These are phyloP conservation scores for Skeletonema grethae DNA, from an alignment of 108 stramenopile species.

Conservation along the genomic window DNA sequence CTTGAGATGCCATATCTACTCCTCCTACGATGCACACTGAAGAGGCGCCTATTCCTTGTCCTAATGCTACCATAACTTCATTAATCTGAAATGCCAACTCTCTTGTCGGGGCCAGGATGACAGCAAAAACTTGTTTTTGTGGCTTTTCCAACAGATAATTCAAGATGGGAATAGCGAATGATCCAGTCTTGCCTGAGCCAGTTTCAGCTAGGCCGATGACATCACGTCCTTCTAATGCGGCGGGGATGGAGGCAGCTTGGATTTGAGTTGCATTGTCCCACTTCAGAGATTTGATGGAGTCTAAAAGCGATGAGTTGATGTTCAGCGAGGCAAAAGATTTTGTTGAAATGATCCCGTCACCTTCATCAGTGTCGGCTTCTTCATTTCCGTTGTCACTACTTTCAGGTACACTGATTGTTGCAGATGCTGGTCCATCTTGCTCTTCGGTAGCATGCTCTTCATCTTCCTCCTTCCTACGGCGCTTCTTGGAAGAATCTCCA, in stretches of 20 bases:
- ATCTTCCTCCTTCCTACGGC: neutral
- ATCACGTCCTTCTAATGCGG: slow-evolving; percentile 84
- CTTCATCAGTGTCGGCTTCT: slow-evolving; percentile 34
- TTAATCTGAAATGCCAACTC: slow-evolving; percentile 99
- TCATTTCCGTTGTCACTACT: slow-evolving; percentile 17
- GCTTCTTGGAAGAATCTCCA: neutral
- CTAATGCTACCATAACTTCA: slow-evolving; percentile 94
- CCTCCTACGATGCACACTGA: slow-evolving; percentile 97
- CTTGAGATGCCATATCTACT: slow-evolving; percentile 91
- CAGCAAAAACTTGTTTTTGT: slow-evolving; percentile 74
- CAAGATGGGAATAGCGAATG: slow-evolving; percentile 93
- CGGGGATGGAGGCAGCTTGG: slow-evolving; percentile 89
- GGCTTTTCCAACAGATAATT: slow-evolving; percentile 89
- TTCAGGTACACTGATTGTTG: neutral
- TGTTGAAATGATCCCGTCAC: slow-evolving; percentile 61
- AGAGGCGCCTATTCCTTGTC: slow-evolving; percentile 86
- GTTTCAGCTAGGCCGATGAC: slow-evolving; percentile 93
- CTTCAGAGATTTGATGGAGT: slow-evolving; percentile 82
- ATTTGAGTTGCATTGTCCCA: slow-evolving; percentile 95
- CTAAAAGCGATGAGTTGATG: slow-evolving; percentile 77
- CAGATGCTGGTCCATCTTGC: neutral
- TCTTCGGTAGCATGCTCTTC: neutral
- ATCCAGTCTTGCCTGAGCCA: slow-evolving; percentile 94
- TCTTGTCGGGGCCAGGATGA: slow-evolving; percentile 96
- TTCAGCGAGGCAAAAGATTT: slow-evolving; percentile 86